Percentiles rank a stretch among this genome's conserved stretches.
These are phyloP conservation scores for Exophiala viscosa DNA, from an alignment of 2,329 filamentous ascomycete genomes.

Conservation along the genomic window DNA sequence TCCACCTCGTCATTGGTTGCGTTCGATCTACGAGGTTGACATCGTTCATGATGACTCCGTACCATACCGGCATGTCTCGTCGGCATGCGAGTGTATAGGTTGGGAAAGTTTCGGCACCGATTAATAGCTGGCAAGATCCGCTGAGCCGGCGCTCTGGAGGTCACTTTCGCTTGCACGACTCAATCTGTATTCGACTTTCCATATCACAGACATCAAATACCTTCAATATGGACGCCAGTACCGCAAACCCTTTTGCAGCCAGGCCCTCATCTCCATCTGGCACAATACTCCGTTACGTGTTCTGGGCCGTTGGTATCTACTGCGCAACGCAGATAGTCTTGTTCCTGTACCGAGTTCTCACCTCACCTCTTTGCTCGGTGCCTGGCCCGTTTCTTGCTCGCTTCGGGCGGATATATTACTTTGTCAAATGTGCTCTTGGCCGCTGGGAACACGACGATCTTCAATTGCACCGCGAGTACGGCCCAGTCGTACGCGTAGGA, in stretches of 20 bases:
- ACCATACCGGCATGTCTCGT: background rate
- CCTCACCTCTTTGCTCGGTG: slow-evolving; percentile 38
- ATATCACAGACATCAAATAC: too few relatives aligned
- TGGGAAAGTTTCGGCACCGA: too few relatives aligned
- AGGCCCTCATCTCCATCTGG: background rate
- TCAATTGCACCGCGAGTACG: slow-evolving; percentile 22
- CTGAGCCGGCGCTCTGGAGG: too few relatives aligned
- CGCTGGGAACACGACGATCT: slow-evolving; percentile 37
- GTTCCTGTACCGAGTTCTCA: slow-evolving; percentile 27
- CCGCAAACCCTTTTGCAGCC: too few relatives aligned
- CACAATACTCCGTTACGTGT: slow-evolving; percentile 6
- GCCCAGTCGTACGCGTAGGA: slow-evolving; percentile 25
- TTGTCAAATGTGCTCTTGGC: slow-evolving; percentile 36
- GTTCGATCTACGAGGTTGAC: too few relatives aligned
- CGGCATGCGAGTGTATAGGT: background rate
- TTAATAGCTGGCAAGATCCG: too few relatives aligned
- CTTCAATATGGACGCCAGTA: too few relatives aligned
- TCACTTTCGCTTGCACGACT: too few relatives aligned
- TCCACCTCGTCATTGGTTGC: too few relatives aligned
- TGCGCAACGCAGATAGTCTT: slow-evolving; percentile 4
- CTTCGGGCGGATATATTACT: slow-evolving; percentile 46
- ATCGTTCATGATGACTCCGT: too few relatives aligned
- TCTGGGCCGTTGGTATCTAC: slow-evolving; percentile 10
- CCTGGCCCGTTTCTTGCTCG: slow-evolving; percentile 47
- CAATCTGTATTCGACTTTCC: too few relatives aligned